Evolutionary conservation across 2,329 filamentous ascomycete species (phyloP), one percentile per base, ranked within the genome.

Genomic region (Hirsutella thompsonii): DNA sequence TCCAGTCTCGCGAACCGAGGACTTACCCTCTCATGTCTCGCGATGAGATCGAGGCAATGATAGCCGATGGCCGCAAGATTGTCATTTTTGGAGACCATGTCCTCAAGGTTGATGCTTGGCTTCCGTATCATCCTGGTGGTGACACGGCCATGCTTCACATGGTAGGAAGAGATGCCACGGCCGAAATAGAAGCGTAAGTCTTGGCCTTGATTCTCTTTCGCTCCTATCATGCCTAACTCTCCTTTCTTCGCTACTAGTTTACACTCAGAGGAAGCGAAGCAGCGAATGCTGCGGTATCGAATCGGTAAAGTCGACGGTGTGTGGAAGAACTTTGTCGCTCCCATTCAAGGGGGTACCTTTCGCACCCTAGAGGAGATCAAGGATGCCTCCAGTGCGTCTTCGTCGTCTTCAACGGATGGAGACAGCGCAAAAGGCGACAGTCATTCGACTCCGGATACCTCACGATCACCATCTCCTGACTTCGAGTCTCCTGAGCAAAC

Each of bases 131-230:
- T 55, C 92, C 92, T 11, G 92, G 92, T 43, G 92, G 92, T 51
- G 81, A 90, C 53, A 92, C 88, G 63, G 76, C 90, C 41, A 93
- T 98, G 48, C 69, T 78, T 57, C 92, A 98, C 57, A 92, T 95
- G 87, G 76, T 96, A 45, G 88, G 88, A 46, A 78, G 83, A 62
- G 88, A 94, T 75, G 90, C 87, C 39, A 95, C 90, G 10, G 89
- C 95, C 60, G 92, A 96, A 63, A 81, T 96, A 46, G 86, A 82
- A 59, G 85, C 81, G 86, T 95, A 72, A 39, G 81, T 10, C 3
- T 14, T 18, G 26, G 11, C 40, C 32, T 16, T 34, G 14, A 16
- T 33, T 33, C 13, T n/a, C 16, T 16, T 14, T 16, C 13, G 13
- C 6, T 8, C 32, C 11, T 16, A 34, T 34, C 18, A 5, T 5